phyloP scores from a whole-genome alignment of 176 grass and related monocot genomes.

The Carex myosuroides region DNA sequence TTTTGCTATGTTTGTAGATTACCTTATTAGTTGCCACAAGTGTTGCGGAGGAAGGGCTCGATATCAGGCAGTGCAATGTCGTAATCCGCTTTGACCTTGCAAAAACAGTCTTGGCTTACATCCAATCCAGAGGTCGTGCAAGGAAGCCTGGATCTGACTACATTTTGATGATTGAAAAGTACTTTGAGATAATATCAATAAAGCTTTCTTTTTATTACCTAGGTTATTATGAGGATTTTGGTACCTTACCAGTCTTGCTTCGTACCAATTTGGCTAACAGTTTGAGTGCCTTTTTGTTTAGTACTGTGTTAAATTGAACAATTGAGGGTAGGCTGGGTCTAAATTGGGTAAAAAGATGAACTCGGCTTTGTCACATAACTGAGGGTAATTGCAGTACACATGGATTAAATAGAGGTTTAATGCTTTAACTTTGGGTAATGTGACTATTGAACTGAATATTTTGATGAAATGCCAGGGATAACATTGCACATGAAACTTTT shows the following conservation, averaged over 20 bases:
- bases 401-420: neutral
- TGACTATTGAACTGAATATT: neutral
- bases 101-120: conserved; percentile 97
- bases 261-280: neutral
- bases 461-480: conserved; percentile 49
- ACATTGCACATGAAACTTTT: conserved; percentile 79
- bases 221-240: conserved; percentile 8
- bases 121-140: conserved; percentile 91
- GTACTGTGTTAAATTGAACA: neutral
- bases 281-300: neutral
- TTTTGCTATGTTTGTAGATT: conserved; percentile 50
- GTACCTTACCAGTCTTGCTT: neutral
- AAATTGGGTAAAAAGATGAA: conserved; percentile 6
- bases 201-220: neutral
- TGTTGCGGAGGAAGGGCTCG: conserved; percentile 99
- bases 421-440: neutral
- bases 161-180: conserved; percentile 99
- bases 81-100: conserved; percentile 99
- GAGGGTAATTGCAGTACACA: neutral
- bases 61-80: conserved; percentile 98
- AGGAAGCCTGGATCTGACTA: conserved; percentile 99
- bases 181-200: conserved; percentile 16
- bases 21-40: conserved; percentile 95
- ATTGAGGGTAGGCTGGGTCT: neutral
- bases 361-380: neutral